Evolutionary conservation across 805 yeast species (phyloP), one percentile per base, ranked within the genome.

Genomic region (Metschnikowia chrysomelidarum): DNA sequence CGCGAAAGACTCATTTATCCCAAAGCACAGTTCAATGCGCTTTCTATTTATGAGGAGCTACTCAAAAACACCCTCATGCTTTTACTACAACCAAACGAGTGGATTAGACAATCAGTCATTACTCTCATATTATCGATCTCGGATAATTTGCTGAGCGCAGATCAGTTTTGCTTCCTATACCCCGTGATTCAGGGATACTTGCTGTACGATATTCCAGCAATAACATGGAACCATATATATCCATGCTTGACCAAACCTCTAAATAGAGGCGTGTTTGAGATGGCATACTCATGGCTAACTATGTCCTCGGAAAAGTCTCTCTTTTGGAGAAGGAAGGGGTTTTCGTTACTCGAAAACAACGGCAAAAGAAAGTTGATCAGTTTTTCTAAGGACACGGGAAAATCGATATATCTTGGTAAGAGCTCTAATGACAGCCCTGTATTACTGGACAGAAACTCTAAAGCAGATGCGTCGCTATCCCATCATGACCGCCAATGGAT

Each of bases 81-180:
- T 18, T 53, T 84, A 0, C 57, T 89, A 7, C 97, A 89, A 53
- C 98, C 98, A 0, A 89, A 87, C 56, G 82, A 77, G 34, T 81
- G 94, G 80, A 81, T 91, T 8, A 61, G 95, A 24, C 87, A 85
- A 44, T 73, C 82, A 2, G 75, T 83, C 0, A 50, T 87, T 27
- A 61, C 69, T 2, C 65, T 88, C 32, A 65, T 88, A 1, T 64
- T 83, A 2, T 71, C 82, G 0, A 72, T 86, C 2, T 76, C 85
- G 1, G 66, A 69, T 2, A 78, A 77, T 47, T 57, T 88, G 17
- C 69, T 82, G 9, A 69, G 78, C 15, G 93, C 97, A 0, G 97
- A 93, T 47, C 62, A 77, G 8, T 87, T 82, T 48, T 91, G 98
- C 51, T 71, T 87, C 55, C 61, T 89, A 5, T 82, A 86, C 41